Evolutionary conservation across 1,284 basidiomycete genomes (phyloP), one percentile per base, ranked within the genome.

Genomic region (Microbotryum silenes-acaulis): DNA sequence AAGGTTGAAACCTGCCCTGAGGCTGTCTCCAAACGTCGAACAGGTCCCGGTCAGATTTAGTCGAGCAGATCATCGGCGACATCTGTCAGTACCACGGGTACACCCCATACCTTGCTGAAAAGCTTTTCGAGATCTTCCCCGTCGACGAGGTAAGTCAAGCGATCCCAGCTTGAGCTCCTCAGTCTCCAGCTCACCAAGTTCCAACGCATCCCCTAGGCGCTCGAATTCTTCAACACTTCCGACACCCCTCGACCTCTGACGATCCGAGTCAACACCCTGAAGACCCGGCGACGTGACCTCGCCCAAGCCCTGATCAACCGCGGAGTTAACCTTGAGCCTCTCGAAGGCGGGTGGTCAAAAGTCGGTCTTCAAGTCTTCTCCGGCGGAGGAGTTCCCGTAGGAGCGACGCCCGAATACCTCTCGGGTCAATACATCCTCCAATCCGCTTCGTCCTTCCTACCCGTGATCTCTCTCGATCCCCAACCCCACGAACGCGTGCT

Each of bases 361-460:
- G 93, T 97, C 65, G 96, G 96, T 9, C 81, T 99, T 37, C 96
- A 98, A 76, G 88, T 99, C 2, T 98, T 98, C 56, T 64, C 67
- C 73, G 96, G 98, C 77, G 92, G 89, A 68, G 85, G 83, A 61
- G 93, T 99, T 4, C 96, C 96, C 2, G 89, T 99, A 64, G 91
- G 89, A 74, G 96, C 96, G 6, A 98, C 96, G 4, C 96, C 96
- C 7, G 96, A 99, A 78, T 99, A 99, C 76, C 85, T 99, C 45
- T 92, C 94, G 0, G 96, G 96, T 3, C 93, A 99, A 75, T 99
- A 99, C 79, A 98, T 99, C 90, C 87, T 98, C 21, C 96, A 99
- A 79, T 91, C 96, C 5, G 96, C 96, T 5, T 96, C 92, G 7
- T 97, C 93, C 1, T 97, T 99, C 82, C 81, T 99, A n/a, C 96